Evolutionary conservation across 306 rosid genomes (phyloP), one percentile per base, ranked within the genome.

Genomic region (Pyrus pyrifolia): DNA sequence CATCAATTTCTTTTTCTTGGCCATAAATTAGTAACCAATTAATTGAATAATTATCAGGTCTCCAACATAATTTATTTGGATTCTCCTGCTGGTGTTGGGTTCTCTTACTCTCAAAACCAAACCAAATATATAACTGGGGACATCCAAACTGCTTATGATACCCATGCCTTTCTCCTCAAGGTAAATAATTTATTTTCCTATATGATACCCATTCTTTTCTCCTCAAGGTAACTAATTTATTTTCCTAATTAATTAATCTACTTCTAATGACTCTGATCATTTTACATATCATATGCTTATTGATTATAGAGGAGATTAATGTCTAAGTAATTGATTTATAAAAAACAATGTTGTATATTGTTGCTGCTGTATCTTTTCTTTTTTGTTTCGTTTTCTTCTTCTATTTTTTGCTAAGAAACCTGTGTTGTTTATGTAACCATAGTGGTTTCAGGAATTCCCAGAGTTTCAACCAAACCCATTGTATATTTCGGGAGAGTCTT

Each of bases 401-500:
- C 21, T 17, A 2, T 51, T 51, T 15, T 51, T 51, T 51, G 55
- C 8, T 51, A 51, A 51, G 55, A 49, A 27, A 9, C 17, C 5
- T 23, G 7, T 15, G 23, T 2, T 35, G 4, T 13, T 3, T 72
- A 22, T 72, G 23, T 58, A 75, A 69, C 11, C 2, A 51, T 89
- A 91, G 94, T 90, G 98, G 98, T 89, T 91, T 81, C 49, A 84
- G 80, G 81, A 78, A 80, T 93, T 78, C 76, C 91, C 90, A 21
- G 93, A 93, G 87, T 93, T 89, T 49, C 81, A 73, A 59, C 38
- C 83, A 38, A 93, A 93, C 77, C 91, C 93, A 61, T 86, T 93
- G 79, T 91, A 82, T 77, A 81, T 89, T 65, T 21, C 93, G 67
- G 95, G 98, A 33, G 98, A 93, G 88, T 93, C 94, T 44, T 93